Conservation (phyloP, 208 protist genomes). For the Acanthamoeba quina region DNA sequence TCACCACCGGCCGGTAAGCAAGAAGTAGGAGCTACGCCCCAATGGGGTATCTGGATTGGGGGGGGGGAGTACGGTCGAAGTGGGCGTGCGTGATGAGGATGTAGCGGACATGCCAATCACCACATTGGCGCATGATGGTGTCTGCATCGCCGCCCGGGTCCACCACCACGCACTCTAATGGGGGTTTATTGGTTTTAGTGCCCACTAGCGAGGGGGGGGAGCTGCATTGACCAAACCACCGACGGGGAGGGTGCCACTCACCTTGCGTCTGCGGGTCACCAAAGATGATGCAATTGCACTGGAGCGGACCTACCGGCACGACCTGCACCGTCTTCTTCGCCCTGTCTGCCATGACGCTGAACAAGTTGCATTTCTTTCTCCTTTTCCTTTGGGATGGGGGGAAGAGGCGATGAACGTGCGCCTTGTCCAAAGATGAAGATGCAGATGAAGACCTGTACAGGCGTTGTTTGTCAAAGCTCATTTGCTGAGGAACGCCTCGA, state of each 20-base stretch:
- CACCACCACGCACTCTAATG: neutral
- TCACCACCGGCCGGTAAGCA: neutral
- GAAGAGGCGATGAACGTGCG: too few species aligned
- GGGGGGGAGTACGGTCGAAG: neutral
- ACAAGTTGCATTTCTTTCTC: neutral
- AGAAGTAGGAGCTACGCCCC: neutral
- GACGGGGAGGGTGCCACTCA: neutral
- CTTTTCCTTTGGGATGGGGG: neutral
- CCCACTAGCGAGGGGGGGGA: too few species aligned
- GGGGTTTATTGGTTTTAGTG: neutral
- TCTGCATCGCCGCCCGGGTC: neutral
- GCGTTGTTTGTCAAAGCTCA: neutral
- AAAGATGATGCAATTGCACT: constrained; percentile 35
- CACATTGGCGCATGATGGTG: neutral
- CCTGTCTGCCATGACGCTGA: neutral
- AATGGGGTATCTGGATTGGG: neutral
- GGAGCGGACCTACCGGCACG: neutral
- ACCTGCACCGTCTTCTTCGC: neutral
- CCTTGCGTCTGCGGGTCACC: neutral
- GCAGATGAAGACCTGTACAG: too few species aligned
- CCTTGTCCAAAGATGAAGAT: too few species aligned
- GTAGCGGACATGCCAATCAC: constrained; percentile 11
- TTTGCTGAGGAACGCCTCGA: constrained; percentile 56
- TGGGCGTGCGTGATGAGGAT: constrained; percentile 26
- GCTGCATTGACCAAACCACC: neutral